phyloP scores from a whole-genome alignment of 805 yeast species.

The Cyberlindnera petersonii region DNA sequence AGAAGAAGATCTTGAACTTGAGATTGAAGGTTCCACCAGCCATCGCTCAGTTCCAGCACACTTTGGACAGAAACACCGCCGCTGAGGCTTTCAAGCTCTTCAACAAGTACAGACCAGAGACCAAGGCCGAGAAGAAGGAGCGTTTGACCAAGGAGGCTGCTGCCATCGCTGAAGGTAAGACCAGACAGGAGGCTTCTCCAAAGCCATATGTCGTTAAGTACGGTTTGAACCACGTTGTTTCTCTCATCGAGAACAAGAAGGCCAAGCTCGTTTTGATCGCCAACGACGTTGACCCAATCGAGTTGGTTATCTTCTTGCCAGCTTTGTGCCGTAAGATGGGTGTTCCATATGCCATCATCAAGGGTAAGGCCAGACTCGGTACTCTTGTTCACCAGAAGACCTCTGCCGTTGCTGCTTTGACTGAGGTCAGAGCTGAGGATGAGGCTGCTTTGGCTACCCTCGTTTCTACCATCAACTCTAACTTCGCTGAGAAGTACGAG shows the following conservation, averaged over 20 bases:
- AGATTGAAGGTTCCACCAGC: constrained; percentile 99
- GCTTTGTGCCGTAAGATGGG: constrained; percentile 99
- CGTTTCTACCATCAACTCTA: constrained; percentile 88
- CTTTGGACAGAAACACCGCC: constrained; percentile 98
- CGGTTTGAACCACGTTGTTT: constrained; percentile 99
- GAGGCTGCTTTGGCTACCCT: constrained; percentile 92
- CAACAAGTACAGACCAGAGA: constrained; percentile 99
- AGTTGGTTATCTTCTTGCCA: constrained; percentile 94
- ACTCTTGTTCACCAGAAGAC: constrained; percentile 97
- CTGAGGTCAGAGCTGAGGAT: constrained; percentile 93
- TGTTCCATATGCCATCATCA: constrained; percentile 96
- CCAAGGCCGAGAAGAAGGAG: constrained; percentile 96
- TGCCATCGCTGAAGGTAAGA: constrained; percentile 97
- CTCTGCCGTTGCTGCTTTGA: constrained; percentile 94
- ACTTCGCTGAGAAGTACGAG: constrained; percentile 92
- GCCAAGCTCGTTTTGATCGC: constrained; percentile 96
- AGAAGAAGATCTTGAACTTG: constrained; percentile 90
- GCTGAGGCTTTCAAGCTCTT: constrained; percentile 93
- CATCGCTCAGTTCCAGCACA: constrained; percentile 92
- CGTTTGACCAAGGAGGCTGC: constrained; percentile 99
- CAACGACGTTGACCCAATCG: constrained; percentile 98
- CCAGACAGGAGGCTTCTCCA: constrained; percentile 92
- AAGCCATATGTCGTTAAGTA: constrained; percentile 96
- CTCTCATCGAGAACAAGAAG: constrained; percentile 96
- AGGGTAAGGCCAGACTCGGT: constrained; percentile 98